Conservation (phyloP, 805 yeast species). For the Saturnispora diversa region DNA sequence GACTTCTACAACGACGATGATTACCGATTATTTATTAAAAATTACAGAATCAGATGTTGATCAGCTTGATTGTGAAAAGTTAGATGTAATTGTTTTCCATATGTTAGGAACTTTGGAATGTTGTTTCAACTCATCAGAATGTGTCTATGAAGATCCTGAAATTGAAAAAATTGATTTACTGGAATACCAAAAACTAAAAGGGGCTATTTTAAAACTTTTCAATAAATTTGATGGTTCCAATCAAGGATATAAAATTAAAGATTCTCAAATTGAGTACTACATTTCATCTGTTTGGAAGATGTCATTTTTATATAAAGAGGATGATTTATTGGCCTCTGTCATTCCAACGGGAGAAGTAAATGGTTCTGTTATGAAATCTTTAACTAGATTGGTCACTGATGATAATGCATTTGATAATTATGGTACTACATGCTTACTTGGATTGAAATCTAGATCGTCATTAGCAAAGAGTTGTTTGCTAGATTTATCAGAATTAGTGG, state of each 20-base stretch:
- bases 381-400: slow-evolving; percentile 23
- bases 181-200: slow-evolving; percentile 34
- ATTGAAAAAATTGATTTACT: slow-evolving; percentile 14
- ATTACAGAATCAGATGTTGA: slow-evolving; percentile 13
- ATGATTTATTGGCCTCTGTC: slow-evolving; percentile 29
- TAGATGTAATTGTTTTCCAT: slow-evolving; percentile 32
- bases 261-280: slow-evolving; percentile 34
- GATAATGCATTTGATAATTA: slow-evolving; percentile 43
- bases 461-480: slow-evolving; percentile 51
- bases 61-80: no score
- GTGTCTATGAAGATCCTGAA: neutral
- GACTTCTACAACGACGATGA: slow-evolving; percentile 28
- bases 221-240: slow-evolving; percentile 27
- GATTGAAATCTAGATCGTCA: slow-evolving; percentile 34
- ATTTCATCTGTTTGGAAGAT: slow-evolving; percentile 45
- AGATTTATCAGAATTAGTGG: slow-evolving; percentile 40
- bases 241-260: slow-evolving; percentile 2
- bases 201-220: slow-evolving; percentile 28
- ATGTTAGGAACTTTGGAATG: slow-evolving; percentile 35
- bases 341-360: slow-evolving; percentile 1
- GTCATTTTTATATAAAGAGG: slow-evolving; percentile 53
- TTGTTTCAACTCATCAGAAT: slow-evolving; percentile 31
- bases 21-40: slow-evolving; percentile 22
- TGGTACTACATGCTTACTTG: slow-evolving; percentile 54
- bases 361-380: slow-evolving; percentile 1